Evolutionary conservation across 192 early-diverging fungal genomes (phyloP), one percentile per base, ranked within the genome.

Genomic region (Rhizophagus clarus): DNA sequence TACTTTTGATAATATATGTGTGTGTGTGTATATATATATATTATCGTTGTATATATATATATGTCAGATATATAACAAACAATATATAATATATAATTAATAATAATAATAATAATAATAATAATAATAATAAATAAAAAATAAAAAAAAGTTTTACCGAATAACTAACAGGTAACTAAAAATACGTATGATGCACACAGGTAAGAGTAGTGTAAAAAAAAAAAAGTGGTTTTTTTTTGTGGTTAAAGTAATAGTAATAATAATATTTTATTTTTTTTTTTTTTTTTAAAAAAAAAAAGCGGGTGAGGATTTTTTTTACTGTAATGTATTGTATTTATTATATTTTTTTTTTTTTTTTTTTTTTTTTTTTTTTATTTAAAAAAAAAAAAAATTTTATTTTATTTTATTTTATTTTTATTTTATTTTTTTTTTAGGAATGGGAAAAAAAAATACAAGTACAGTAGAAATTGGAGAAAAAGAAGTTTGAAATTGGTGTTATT

Each of bases 401-500:
- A 14, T 49, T 49, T 49, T 49, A 14, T 49, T 49, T 34, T 34
- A 4, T 34, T 34, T 34, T 34, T 34, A 2, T 34, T 34, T 34
- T 34, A 2, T 49, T 67, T 67, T 67, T 37, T 67, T 67, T 67
- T 34, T 34, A 11, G 47, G 11, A 15, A 12, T 11, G 47, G 15
- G 15, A 49, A 47, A 47, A 12, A 67, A 67, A 67, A 67, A 67
- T 67, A 67, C 66, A 67, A 67, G 66, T 32, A 67, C 24, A 31
- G 29, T 67, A 67, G 29, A 67, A 67, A 31, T 67, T 28, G 66
- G 29, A 29, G 29, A 67, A n/a, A n/a, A n/a, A 67, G 66, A 32
- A 67, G 29, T 28, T 31, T 67, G 47, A 49, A 49, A 15, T 34
- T 49, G 47, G 47, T 49, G 47, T 49, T 67, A 67, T 67, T 67